Evolutionary conservation across 2,329 filamentous ascomycete species (phyloP).

Genomic region (Graphilbum ipis-grandicollis): DNA sequence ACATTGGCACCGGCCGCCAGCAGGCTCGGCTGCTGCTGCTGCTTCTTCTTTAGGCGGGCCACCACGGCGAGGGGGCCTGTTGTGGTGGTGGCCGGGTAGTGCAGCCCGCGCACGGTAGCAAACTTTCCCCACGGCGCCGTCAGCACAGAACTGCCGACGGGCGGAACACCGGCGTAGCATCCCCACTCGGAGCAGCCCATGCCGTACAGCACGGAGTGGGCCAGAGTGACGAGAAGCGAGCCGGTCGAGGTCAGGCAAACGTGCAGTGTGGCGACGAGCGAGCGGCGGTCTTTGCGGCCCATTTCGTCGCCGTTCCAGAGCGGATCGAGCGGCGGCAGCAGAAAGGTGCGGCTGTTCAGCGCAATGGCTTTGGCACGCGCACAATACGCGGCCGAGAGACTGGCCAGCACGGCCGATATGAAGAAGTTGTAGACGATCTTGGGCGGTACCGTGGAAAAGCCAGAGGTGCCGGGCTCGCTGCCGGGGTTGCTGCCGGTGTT

Average conservation of each 20-base stretch:
- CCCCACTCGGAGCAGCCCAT: slow-evolving; percentile 28
- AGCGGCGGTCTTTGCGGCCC: slow-evolving; percentile 7
- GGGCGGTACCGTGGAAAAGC: slow-evolving; percentile 18
- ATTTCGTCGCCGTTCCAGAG: slow-evolving; percentile 13
- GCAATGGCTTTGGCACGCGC: slow-evolving; percentile 29
- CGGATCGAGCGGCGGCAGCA: slow-evolving; percentile 22
- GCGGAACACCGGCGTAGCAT: slow-evolving; percentile 20
- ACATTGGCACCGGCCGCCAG: not conserved
- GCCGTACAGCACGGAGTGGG: slow-evolving; percentile 28
- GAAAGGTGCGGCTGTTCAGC: slow-evolving; percentile 33
- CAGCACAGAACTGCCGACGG: slow-evolving; percentile 27
- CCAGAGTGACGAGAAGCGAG: slow-evolving; percentile 30
- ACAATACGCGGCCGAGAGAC: slow-evolving; percentile 33
- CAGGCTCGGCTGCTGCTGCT: too few relatives aligned
- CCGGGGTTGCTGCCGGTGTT: not conserved
- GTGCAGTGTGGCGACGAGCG: slow-evolving; percentile 31
- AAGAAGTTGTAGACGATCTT: slow-evolving; percentile 36
- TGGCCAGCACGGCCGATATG: slow-evolving; percentile 31
- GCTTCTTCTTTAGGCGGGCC: slow-evolving; percentile 1
- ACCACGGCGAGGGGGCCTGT: not conserved
- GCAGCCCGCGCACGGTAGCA: slow-evolving; percentile 21
- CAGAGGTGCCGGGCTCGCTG: slow-evolving; percentile 3
- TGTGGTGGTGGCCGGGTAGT: too few relatives aligned
- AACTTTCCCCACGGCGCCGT: slow-evolving; percentile 37
- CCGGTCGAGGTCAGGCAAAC: slow-evolving; percentile 39